phyloP scores from a whole-genome alignment of 108 stramenopile genomes.

The Cyclotella cryptica region DNA sequence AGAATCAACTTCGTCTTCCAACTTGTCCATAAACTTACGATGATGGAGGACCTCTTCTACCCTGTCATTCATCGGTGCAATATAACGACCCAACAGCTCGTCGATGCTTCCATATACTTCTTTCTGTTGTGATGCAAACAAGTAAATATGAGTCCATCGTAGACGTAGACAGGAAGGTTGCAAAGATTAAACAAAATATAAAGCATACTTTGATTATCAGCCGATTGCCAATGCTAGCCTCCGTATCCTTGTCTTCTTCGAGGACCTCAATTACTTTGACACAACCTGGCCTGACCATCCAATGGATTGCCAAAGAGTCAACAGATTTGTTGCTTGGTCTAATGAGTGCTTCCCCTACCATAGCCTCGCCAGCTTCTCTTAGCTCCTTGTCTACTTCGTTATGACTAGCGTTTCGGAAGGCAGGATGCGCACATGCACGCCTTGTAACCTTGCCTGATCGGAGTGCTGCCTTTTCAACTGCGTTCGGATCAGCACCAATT shows the following conservation, averaged over 20 bases:
- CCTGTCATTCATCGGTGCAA: constrained; percentile 89
- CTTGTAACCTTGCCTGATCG: constrained; percentile 73
- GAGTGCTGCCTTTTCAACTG: constrained; percentile 19
- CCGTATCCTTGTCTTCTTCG: constrained; percentile 89
- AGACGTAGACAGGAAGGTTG: too few species aligned
- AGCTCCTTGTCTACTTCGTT: constrained; percentile 80
- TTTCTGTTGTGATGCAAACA: constrained; percentile 37
- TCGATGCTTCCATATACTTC: constrained; percentile 89
- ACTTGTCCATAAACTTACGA: constrained; percentile 78
- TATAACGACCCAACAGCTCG: constrained; percentile 85
- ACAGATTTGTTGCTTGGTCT: constrained; percentile 83
- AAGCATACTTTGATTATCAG: constrained; percentile 77
- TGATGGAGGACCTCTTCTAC: constrained; percentile 85
- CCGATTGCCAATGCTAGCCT: constrained; percentile 84
- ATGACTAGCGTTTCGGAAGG: constrained; percentile 82
- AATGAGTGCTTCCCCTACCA: constrained; percentile 89
- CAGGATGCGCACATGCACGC: constrained; percentile 88
- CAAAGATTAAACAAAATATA: neutral
- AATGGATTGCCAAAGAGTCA: constrained; percentile 87
- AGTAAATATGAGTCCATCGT: too few species aligned
- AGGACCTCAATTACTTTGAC: constrained; percentile 87
- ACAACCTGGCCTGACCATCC: constrained; percentile 79
- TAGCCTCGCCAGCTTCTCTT: constrained; percentile 68
- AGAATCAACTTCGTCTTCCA: constrained; percentile 83
- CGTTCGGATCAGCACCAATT: constrained; percentile 51